Percentiles rank a stretch among this genome's conserved stretches.
Conservation (phyloP, 805 yeast species). For the Pichia occidentalis region DNA sequence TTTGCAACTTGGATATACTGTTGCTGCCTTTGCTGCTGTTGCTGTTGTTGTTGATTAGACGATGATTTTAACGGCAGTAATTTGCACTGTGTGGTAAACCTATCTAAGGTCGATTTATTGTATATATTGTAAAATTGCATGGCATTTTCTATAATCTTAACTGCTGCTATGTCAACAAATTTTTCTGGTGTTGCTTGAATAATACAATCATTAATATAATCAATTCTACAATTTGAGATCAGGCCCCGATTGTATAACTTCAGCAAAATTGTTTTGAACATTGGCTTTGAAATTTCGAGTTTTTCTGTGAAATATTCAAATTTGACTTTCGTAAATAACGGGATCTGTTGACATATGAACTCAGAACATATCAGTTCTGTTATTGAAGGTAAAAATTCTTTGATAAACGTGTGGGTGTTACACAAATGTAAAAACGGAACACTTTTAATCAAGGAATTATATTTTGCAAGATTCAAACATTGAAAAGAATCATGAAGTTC, state of each 20-base stretch:
- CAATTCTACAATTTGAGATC: conserved; percentile 21
- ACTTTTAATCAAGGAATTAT: conserved; percentile 16
- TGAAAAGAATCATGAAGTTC: conserved; percentile 24
- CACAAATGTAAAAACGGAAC: conserved; percentile 13
- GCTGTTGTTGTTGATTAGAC: not conserved
- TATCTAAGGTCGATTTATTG: not conserved
- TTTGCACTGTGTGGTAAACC: not conserved
- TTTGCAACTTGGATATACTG: too few relatives aligned
- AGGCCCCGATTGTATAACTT: conserved; percentile 23
- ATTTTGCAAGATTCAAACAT: conserved; percentile 20
- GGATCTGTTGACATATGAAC: conserved; percentile 20
- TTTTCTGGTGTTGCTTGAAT: conserved; percentile 1
- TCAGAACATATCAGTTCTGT: conserved; percentile 22
- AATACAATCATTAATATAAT: conserved; percentile 19
- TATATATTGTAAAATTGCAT: conserved; percentile 2
- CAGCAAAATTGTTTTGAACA: conserved; percentile 22
- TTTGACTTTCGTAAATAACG: conserved; percentile 20
- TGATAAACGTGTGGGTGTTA: conserved; percentile 15
- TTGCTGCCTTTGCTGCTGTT: too few relatives aligned
- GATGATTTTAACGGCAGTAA: not conserved
- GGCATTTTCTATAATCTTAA: conserved; percentile 1
- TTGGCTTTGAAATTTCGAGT: conserved; percentile 16
- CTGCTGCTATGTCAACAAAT: conserved; percentile 1
- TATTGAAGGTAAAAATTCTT: conserved; percentile 22
- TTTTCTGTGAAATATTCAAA: conserved; percentile 17